Conservation (phyloP, 345 rosid species). For the Excoecaria cochinchinensis region DNA sequence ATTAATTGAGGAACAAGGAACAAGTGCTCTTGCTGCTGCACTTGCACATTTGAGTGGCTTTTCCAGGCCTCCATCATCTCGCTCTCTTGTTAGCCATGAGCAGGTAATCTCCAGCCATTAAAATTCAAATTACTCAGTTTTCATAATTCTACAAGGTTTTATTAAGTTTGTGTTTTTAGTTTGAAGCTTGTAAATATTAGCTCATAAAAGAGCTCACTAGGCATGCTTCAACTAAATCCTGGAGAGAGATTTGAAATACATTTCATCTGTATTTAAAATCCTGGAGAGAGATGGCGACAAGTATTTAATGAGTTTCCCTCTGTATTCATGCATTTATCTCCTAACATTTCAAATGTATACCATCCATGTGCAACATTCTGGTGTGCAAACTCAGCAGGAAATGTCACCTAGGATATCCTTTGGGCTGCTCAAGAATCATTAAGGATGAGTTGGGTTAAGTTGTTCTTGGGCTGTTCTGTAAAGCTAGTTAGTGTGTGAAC, state of each 20-base stretch:
- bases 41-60: constrained; percentile 93
- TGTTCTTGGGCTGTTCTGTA: background rate
- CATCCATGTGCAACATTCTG: background rate
- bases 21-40: constrained; percentile 90
- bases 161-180: background rate
- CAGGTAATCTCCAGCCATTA: constrained; percentile 45
- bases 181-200: background rate
- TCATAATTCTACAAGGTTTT: background rate
- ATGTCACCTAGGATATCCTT: background rate
- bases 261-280: background rate
- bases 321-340: background rate
- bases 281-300: background rate
- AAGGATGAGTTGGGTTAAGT: background rate
- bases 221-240: background rate
- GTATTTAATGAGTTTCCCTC: background rate
- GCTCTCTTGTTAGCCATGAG: constrained; percentile 91
- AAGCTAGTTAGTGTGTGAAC: background rate
- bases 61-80: constrained; percentile 83
- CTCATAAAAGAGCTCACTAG: background rate
- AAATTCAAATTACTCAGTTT: background rate
- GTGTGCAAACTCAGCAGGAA: background rate
- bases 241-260: background rate
- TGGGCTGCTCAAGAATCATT: background rate
- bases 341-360: background rate
- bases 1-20: constrained; percentile 73